phyloP scores from a whole-genome alignment of 2,329 filamentous ascomycete species.

The Xylaria sp. region DNA sequence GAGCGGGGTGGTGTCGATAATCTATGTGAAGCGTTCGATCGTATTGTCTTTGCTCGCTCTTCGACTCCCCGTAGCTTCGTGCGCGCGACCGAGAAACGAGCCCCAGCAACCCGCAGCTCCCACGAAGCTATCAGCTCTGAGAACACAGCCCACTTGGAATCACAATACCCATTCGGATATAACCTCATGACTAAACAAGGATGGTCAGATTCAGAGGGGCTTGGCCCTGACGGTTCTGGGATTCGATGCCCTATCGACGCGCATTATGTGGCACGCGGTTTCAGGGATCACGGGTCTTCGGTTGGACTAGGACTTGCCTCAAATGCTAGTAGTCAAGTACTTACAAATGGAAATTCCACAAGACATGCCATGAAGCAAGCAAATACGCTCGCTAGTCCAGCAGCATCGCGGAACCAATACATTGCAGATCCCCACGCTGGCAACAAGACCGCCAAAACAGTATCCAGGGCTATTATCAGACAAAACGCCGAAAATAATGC shows the following conservation, averaged over 20 bases:
- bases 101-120: not conserved
- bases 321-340: not conserved
- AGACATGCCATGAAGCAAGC: not conserved
- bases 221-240: constrained; percentile 18
- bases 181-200: constrained; percentile 16
- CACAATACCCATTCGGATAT: constrained; percentile 17
- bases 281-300: not conserved
- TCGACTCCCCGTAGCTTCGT: constrained; percentile 11
- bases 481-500: not conserved
- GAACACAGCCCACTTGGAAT: not conserved
- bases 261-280: not conserved
- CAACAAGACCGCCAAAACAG: not conserved
- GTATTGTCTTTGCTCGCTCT: not conserved
- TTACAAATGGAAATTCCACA: not conserved
- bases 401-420: constrained; percentile 4
- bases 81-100: constrained; percentile 2
- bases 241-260: constrained; percentile 18
- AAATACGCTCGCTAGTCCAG: not conserved
- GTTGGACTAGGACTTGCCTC: not conserved
- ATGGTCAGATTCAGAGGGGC: constrained; percentile 7
- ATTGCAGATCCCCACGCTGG: not conserved
- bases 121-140: not conserved
- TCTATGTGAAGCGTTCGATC: not conserved
- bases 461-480: not conserved
- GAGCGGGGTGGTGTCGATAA: not conserved